Evolutionary conservation across 257 asterid species (phyloP), one percentile per base, ranked within the genome.

Genomic region (Gentiana macrophylla): DNA sequence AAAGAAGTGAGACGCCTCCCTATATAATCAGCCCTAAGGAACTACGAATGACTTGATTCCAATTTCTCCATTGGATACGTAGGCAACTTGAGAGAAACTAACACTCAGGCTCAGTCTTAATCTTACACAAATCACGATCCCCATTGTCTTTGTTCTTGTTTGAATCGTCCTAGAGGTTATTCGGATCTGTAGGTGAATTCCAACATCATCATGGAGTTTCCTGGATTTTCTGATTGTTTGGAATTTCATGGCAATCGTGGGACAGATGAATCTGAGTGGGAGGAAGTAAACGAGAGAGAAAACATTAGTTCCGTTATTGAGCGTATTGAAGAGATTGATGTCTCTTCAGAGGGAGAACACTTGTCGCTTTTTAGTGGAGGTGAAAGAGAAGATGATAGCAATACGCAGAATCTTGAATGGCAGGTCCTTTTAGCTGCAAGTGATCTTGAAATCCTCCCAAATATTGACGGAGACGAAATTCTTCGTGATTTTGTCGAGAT

Each of bases 221-320:
- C 63, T 1, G 63, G 12, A 12, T 48, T 67, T 4, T 67, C 68
- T 69, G 70, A 55, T 65, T 64, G 75, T 49, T 38, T 71, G 3
- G 56, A 57, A 57, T 64, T 59, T 57, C 85, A 75, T 63, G 62
- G 64, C 50, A 80, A 64, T 36, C 62, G 85, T 43, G 85, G 32
- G 13, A 46, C 50, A 37, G 76, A 91, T 0, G 98, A 81, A 66
- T 84, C 78, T 49, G 97, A 84, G 60, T 91, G 97, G 97, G 97
- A 87, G 74, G 97, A 88, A 72, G 94, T 91, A 55, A 73, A 77
- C 62, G 94, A 77, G 56, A 77, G 81, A 67, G 94, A 86, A 36
- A 70, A 65, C 65, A 32, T 85, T 75, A 80, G 75, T 56, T 67
- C 81, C 10, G 74, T 81, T 68, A 87, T 84, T 54, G 82, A 80